Conservation (phyloP, 2,329 filamentous ascomycete genomes). For the Trichoderma gracile region DNA sequence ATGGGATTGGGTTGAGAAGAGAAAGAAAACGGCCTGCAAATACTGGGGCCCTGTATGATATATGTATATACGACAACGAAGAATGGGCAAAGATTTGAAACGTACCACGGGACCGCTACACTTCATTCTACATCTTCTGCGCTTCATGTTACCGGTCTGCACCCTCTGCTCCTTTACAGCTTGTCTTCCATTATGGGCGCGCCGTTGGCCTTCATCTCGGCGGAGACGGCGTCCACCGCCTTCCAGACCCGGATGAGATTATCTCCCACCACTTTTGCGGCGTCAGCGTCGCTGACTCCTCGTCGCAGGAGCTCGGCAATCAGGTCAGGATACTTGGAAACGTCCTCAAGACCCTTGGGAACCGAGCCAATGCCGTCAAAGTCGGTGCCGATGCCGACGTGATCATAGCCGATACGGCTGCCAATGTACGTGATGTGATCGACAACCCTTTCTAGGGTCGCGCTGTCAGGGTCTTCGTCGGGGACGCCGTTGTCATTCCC, state of each 20-base stretch:
- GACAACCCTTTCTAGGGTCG: constrained; percentile 75
- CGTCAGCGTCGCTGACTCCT: constrained; percentile 74
- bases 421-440: constrained; percentile 83
- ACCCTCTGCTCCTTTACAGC: neutral
- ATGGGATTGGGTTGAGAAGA: neutral
- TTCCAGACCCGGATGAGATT: constrained; percentile 85
- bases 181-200: constrained; percentile 57
- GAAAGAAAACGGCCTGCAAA: neutral
- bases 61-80: constrained; percentile 33
- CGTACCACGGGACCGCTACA: neutral
- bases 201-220: constrained; percentile 61
- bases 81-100: neutral
- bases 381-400: constrained; percentile 87
- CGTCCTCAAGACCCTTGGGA: constrained; percentile 78
- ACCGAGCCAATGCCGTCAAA: constrained; percentile 74
- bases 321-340: constrained; percentile 77
- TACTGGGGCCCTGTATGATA: constrained; percentile 33
- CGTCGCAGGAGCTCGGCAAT: constrained; percentile 72
- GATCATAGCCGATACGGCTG: constrained; percentile 76
- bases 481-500: constrained; percentile 65
- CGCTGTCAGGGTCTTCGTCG: constrained; percentile 64
- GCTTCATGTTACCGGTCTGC: neutral
- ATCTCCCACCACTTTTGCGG: constrained; percentile 71
- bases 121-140: neutral
- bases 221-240: constrained; percentile 72